Evolutionary conservation across 2,329 filamentous ascomycete species (phyloP).

Genomic region (Trichoderma aggressivum): DNA sequence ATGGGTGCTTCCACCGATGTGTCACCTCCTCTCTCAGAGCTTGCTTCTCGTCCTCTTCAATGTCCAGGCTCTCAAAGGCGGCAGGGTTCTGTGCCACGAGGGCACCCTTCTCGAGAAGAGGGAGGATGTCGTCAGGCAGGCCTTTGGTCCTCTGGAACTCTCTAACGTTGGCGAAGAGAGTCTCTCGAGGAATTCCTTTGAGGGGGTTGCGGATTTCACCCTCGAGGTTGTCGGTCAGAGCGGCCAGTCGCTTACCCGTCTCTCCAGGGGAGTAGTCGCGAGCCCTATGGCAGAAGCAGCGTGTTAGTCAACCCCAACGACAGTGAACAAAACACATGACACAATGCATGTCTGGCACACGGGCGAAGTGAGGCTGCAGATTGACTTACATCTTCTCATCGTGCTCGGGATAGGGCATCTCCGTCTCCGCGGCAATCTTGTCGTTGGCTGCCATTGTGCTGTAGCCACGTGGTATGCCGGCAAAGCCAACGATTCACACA

Average conservation of each 20-base stretch:
- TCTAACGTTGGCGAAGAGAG: slow-evolving; percentile 53
- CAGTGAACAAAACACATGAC: neutral
- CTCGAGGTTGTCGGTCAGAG: slow-evolving; percentile 23
- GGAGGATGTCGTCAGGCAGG: slow-evolving; percentile 43
- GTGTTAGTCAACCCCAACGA: neutral
- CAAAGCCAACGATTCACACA: neutral
- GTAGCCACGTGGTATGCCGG: neutral
- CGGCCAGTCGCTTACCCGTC: neutral
- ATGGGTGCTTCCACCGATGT: slow-evolving; percentile 49
- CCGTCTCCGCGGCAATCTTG: slow-evolving; percentile 9
- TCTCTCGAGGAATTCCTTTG: slow-evolving; percentile 47
- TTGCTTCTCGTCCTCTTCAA: slow-evolving; percentile 42
- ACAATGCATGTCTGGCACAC: neutral
- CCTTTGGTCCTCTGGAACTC: slow-evolving; percentile 49
- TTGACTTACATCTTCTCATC: slow-evolving; percentile 16
- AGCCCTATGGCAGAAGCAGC: neutral
- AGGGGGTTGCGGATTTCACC: slow-evolving; percentile 46
- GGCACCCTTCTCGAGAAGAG: slow-evolving; percentile 33
- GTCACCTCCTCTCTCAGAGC: slow-evolving; percentile 42
- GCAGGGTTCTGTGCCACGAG: slow-evolving; percentile 39
- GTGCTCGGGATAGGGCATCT: slow-evolving; percentile 9
- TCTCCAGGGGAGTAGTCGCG: neutral
- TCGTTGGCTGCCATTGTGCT: slow-evolving; percentile 13
- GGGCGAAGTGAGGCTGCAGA: neutral
- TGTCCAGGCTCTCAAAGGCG: slow-evolving; percentile 44